Conservation (phyloP, 768 basidiomycete genomes). For the Termitomyces sp. region DNA sequence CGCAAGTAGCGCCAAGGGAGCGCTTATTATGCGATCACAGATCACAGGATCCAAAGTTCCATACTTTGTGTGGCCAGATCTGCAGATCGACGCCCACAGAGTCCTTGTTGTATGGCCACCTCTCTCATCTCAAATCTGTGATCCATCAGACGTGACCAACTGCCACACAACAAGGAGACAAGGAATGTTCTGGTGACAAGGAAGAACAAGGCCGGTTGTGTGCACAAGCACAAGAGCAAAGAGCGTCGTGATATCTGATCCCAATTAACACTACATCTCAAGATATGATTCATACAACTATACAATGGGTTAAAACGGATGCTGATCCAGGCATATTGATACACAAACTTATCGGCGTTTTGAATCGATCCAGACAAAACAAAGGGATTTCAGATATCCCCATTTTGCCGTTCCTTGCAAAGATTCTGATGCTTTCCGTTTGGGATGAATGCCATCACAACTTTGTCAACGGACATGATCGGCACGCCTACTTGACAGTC, state of each 20-base stretch:
- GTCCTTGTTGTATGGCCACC: slow-evolving; percentile 2
- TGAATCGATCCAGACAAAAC: neutral
- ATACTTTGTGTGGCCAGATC: slow-evolving; percentile 5
- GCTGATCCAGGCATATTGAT: neutral
- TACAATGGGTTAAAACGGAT: neutral
- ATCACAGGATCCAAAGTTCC: slow-evolving; percentile 6
- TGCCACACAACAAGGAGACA: neutral
- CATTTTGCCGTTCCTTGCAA: slow-evolving; percentile 3
- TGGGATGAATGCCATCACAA: neutral
- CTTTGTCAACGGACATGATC: slow-evolving; percentile 4
- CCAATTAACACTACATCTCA: neutral
- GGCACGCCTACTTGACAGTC: neutral
- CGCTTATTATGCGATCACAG: slow-evolving; percentile 8
- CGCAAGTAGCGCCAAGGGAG: slow-evolving; percentile 1
- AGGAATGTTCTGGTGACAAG: neutral
- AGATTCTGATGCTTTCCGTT: neutral
- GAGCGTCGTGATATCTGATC: neutral
- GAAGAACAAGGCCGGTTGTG: neutral
- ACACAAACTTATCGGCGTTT: neutral
- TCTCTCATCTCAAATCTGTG: neutral
- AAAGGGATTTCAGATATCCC: neutral
- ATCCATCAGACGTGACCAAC: slow-evolving; percentile 6
- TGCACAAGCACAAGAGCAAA: neutral
- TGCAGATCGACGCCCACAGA: slow-evolving; percentile 10
- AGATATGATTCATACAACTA: neutral